Base-by-base conservation (phyloP, 2,329 filamentous ascomycete species). In the Aspergillus unguis region DNA sequence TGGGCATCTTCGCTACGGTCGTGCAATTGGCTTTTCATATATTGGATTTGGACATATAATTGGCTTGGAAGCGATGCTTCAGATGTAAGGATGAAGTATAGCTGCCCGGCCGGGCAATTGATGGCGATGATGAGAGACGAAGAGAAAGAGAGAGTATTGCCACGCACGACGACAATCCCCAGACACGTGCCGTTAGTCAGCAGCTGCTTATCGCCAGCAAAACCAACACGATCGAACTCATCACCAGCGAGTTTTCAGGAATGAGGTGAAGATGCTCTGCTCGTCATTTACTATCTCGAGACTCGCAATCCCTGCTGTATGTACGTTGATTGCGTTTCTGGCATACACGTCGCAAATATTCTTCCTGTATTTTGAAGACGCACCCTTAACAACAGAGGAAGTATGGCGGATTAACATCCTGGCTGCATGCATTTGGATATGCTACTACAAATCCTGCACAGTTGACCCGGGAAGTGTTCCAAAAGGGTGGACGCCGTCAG, bases 321-420 rank as follows among this genome's bases (percentile, higher is more conserved):
- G 76, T 28, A 52, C 68, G 0, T 67, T 86, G n/a, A 82, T 86
- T 48, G 68, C 71, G 23, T 83, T 85, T 53, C 75, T 86, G 6
- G 77, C 80, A 2, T 84, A 82, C 64, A 74, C 80, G 2, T 83
- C 83, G 5, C 84, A 85, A 66, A 77, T 75, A 60, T 74, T 86
- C 9, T 82, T 86, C 58, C 60, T 71, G 33, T 68, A 70, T 44
- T 71, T 85, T 42, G 80, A 85, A 41, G 79, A 82, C 1, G 68
- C 64, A 17, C 79, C 82, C 3, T 71, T 85, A 11, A 71, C 67
- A 11, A 69, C 62, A 48, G 66, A 75, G 25, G 75, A 85, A 63
- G 59, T 73, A n/a, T 74, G 79, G 59, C 70, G 73, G 27, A 79
- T 85, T 61, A 85, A 86, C 63, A 58, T 71, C 2, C 68, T 83